phyloP scores from a whole-genome alignment of 140 eudicot species.

The Ambrosia hybrid region DNA sequence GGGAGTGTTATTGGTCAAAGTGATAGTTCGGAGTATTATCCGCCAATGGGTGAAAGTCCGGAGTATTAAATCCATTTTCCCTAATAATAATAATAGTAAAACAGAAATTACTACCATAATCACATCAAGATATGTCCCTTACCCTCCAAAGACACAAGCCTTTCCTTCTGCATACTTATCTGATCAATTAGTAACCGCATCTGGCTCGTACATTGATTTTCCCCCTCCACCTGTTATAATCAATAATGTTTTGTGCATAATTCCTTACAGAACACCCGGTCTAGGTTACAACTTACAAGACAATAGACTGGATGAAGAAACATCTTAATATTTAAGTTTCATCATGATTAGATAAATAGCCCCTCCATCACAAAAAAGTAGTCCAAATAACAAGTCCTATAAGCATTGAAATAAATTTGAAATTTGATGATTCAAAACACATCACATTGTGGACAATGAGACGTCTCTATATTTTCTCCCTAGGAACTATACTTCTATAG shows the following conservation, averaged over 20 bases:
- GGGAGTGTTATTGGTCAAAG: no score
- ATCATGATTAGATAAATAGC: not conserved
- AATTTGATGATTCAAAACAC: not conserved
- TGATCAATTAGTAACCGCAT: constrained; percentile 66
- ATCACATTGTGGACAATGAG: not conserved
- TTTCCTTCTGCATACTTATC: constrained; percentile 73
- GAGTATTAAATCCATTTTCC: no score
- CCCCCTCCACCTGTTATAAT: constrained; percentile 73
- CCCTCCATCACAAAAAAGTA: not conserved
- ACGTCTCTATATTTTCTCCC: constrained; percentile 3
- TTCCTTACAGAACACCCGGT: not conserved
- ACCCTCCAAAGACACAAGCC: constrained; percentile 71
- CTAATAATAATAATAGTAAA: not conserved
- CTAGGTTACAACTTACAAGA: constrained; percentile 4
- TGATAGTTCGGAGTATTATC: no score
- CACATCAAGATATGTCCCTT: constrained; percentile 21
- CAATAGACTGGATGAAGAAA: not conserved
- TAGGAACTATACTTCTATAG: not conserved
- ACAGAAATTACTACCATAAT: constrained; percentile 9
- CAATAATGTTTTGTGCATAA: constrained; percentile 5
- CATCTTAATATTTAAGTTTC: not conserved
- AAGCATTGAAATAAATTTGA: not conserved
- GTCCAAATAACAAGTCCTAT: not conserved
- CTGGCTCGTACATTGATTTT: constrained; percentile 75
- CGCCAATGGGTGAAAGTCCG: no score